A percentile compares a stretch with the other conserved stretches of the same genome.
phyloP scores from a whole-genome alignment of 1,139 yeast genomes.

The Geotrichum restrictum region DNA sequence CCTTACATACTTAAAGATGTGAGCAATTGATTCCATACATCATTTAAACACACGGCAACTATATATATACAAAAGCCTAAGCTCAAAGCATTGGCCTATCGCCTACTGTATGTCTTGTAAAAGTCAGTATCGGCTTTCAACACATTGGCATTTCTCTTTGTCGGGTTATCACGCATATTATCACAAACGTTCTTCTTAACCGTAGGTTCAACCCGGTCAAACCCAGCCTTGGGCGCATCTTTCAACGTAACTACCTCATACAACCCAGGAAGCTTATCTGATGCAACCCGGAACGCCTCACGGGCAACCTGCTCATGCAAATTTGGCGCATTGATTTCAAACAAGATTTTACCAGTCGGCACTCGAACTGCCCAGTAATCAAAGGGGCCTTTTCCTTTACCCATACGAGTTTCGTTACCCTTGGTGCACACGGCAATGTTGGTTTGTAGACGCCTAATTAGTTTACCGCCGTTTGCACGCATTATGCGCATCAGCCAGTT shows the following conservation, averaged over 20 bases:
- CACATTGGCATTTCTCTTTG: slow-evolving; percentile 46
- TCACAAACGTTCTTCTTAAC: slow-evolving; percentile 52
- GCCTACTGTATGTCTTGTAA: slow-evolving; percentile 34
- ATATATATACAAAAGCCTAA: background rate
- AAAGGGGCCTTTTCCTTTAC: slow-evolving; percentile 97
- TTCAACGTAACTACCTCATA: slow-evolving; percentile 76
- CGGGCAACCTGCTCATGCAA: slow-evolving; percentile 87
- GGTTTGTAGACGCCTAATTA: slow-evolving; percentile 78
- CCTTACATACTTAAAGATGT: too few relatives aligned
- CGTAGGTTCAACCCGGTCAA: slow-evolving; percentile 46
- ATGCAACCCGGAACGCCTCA: slow-evolving; percentile 85
- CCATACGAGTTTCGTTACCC: slow-evolving; percentile 99
- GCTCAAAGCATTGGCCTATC: slow-evolving; percentile 23
- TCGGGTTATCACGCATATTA: slow-evolving; percentile 56
- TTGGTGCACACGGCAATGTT: slow-evolving; percentile 89
- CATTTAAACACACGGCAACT: background rate
- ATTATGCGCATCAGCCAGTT: slow-evolving; percentile 76
- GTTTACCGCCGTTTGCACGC: slow-evolving; percentile 63
- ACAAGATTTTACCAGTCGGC: slow-evolving; percentile 89
- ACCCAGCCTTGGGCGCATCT: slow-evolving; percentile 69
- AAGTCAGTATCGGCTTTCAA: slow-evolving; percentile 38
- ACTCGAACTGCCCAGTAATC: slow-evolving; percentile 97
- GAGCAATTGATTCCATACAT: too few relatives aligned
- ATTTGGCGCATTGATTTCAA: slow-evolving; percentile 73
- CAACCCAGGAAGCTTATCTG: slow-evolving; percentile 77